Base-by-base conservation (phyloP, 1,284 basidiomycete species). In the Ganoderma lingzhi region DNA sequence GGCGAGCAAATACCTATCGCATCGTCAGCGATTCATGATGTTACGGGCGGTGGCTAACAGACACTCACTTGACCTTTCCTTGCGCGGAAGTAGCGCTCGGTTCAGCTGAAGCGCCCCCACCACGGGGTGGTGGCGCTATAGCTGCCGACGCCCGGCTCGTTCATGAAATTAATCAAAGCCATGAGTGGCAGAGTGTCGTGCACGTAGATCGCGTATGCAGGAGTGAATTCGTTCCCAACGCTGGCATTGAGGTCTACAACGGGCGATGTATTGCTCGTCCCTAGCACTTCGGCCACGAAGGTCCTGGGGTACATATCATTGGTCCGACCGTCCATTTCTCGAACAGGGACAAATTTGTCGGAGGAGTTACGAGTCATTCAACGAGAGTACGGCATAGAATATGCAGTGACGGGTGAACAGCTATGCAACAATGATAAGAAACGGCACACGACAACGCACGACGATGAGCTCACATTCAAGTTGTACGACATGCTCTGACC, bases 121-220 rank as follows among this genome's bases (percentile, higher is more conserved):
- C 84, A 86, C 76, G 28, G 83, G 64, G 84, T 75, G 39, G 81
- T 81, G 6, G 82, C 88, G 0, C 80, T 85, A 69, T 87, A 82
- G 71, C 85, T 82, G 70, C 81, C 87, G 6, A 79, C 89, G 5
- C 80, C 79, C 0, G 82, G 71, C 73, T 90, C 89, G 37, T 83
- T 80, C 61, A 89, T 81, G 74, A 86, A 94, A 78, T 95, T 95
- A 81, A 94, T 85, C 61, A 95, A 78, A 3, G 87, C 87, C 3
- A 91, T 80, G 45, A 88, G 84, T 1, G 83, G 82, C 0, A 90
- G 86, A 32, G 75, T 79, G 8, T 86, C 86, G 66, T 85, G 81
- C 76, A 91, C 88, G 77, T 93, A 95, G 45, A 95, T 86, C 1
- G 85, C 91, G 77, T 95, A 95, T 2, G 85, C 88, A 0, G 93